Conservation (phyloP, 208 protist genomes). For the Trypanosoma brucei region DNA sequence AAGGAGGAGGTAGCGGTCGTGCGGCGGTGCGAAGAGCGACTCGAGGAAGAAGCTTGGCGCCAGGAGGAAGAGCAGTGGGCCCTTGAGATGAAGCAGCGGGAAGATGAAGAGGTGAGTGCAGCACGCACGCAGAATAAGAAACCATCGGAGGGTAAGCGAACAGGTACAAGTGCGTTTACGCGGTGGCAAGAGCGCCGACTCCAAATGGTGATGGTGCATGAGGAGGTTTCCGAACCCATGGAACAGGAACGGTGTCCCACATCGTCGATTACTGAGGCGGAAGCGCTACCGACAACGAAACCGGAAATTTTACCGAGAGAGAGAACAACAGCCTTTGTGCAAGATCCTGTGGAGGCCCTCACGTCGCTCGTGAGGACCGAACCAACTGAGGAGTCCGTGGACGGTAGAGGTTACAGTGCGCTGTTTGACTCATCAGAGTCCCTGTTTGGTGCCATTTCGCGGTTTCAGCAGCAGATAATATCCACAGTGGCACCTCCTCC, state of each 20-base stretch:
- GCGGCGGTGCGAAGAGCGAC: slow-evolving; percentile 17
- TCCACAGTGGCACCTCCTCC: slow-evolving; percentile 32
- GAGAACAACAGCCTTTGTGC: neutral
- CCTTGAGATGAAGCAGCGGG: neutral
- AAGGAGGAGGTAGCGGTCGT: slow-evolving; percentile 19
- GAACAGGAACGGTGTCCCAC: neutral
- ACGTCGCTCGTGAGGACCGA: slow-evolving; percentile 5
- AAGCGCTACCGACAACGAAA: neutral
- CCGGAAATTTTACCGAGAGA: neutral
- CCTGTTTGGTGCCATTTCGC: slow-evolving; percentile 37
- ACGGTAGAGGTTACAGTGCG: slow-evolving; percentile 4
- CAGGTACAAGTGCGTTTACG: slow-evolving; percentile 4
- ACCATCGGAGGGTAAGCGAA: neutral
- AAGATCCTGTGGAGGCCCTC: neutral
- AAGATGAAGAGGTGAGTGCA: slow-evolving; percentile 1
- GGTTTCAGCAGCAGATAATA: slow-evolving; percentile 31
- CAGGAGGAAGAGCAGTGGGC: slow-evolving; percentile 36
- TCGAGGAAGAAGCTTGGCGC: slow-evolving; percentile 37
- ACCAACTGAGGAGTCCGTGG: neutral
- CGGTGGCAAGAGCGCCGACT: slow-evolving; percentile 20
- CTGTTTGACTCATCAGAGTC: slow-evolving; percentile 18
- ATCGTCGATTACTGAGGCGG: neutral
- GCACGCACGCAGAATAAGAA: neutral
- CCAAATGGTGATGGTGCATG: neutral
- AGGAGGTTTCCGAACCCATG: neutral